A percentile compares a stretch with the other conserved stretches of the same genome.
Evolutionary conservation across 208 protist genomes (phyloP).

Genomic region (Acanthamoeba healyi): DNA sequence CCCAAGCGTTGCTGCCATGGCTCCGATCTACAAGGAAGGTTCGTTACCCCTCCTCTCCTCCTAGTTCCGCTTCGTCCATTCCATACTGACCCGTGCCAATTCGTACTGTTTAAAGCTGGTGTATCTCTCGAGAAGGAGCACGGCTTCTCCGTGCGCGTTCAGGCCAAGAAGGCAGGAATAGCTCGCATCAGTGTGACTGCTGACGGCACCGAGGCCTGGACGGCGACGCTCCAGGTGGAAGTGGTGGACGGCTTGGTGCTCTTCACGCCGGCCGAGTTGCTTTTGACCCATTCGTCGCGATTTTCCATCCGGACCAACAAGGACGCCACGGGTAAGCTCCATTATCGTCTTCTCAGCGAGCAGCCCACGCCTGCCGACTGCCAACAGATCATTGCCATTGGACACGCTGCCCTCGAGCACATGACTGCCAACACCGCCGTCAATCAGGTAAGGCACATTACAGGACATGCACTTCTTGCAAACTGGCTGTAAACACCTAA

Average conservation of each 20-base stretch:
- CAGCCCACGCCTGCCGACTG: slow-evolving; percentile 60
- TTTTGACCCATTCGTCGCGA: slow-evolving; percentile 39
- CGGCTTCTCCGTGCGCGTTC: slow-evolving; percentile 63
- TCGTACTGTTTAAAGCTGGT: slow-evolving; percentile 22
- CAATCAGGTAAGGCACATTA: slow-evolving; percentile 61
- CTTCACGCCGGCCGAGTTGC: slow-evolving; percentile 51
- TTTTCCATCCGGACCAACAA: slow-evolving; percentile 70
- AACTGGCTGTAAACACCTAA: too few relatives aligned
- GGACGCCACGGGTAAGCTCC: slow-evolving; percentile 67
- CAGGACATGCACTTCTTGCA: too few relatives aligned
- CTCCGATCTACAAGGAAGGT: slow-evolving; percentile 69
- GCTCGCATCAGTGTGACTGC: slow-evolving; percentile 68
- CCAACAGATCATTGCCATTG: slow-evolving; percentile 33
- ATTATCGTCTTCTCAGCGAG: slow-evolving; percentile 62
- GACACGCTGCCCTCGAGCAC: slow-evolving; percentile 22
- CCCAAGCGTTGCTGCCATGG: slow-evolving; percentile 31
- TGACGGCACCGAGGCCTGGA: slow-evolving; percentile 59
- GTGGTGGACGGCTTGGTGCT: slow-evolving; percentile 66
- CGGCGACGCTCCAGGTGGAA: slow-evolving; percentile 10
- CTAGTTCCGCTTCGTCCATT: neutral
- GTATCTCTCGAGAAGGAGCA: slow-evolving; percentile 72
- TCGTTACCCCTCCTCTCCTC: neutral
- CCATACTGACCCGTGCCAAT: neutral
- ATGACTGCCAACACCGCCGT: slow-evolving; percentile 24
- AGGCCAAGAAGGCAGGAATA: slow-evolving; percentile 36